Base-by-base conservation (phyloP, 2,329 filamentous ascomycete genomes). In the Colletotrichum camelliae region DNA sequence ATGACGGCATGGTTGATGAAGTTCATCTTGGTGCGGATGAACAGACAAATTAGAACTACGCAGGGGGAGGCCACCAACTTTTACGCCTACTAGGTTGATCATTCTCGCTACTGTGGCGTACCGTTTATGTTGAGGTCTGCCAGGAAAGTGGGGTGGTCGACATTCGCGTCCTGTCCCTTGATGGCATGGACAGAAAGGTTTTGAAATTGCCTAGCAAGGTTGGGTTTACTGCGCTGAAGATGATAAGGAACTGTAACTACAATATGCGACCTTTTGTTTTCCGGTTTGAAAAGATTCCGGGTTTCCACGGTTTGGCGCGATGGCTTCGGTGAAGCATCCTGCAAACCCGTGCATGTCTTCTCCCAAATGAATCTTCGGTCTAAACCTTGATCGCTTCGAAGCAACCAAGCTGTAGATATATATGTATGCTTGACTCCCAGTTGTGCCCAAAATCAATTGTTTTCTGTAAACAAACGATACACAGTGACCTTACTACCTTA, bases 1-100 rank as follows among this genome's bases (percentile, higher is more conserved):
- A 77, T 82, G 7, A 78, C 79, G 52, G 85, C 84, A 6, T 87
- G 84, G 85, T 55, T 82, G 5, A 80, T 86, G 78, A 81, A 79
- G 66, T 55, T 82, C 13, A 79, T 81, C 68, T 78, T 87, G 72
- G 81, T 81, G 70, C 79, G 81, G 21, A 78, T 81, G 67, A 87
- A 87, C 72, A 80, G 80, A 72, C 84, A 83, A 79, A 78, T 79
- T 1, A 62, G 79, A 21, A 72, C 68, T 35, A 61, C 69, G 3
- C 79, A 81, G 16, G 76, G 77, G 2, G 69, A 79, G 16, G 79
- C 77, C 7, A 77, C 74, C n/a, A 80, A 81, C 37, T 80, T 82
- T 15, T 83, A 81, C 33, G 81, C 80, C 27, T 82, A 81, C 71
- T 81, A 76, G 61, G 8, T 33, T 15, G 21, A 29, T n/a, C 29